Conservation (phyloP, 225 moss, liverwort and hornwort species). For the Bryoerythrophyllum caledonicum region DNA sequence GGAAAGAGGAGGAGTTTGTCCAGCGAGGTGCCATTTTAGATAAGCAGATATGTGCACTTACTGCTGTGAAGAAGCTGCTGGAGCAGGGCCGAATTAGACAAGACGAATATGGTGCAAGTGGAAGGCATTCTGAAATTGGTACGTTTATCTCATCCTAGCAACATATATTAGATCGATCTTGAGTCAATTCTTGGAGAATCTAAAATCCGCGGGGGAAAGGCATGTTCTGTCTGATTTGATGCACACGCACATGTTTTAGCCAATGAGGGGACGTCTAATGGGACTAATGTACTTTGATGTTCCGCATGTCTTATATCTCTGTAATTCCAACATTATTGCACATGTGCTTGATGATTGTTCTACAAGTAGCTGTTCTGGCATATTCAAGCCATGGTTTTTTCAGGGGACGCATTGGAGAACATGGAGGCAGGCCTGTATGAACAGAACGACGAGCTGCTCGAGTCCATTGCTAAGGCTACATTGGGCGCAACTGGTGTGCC, state of each 20-base stretch:
- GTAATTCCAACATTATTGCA: conserved; percentile 8
- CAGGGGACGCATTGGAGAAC: conserved; percentile 52
- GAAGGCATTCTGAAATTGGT: conserved; percentile 50
- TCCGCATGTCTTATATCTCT: background rate
- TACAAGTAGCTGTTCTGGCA: conserved; percentile 15
- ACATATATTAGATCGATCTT: conserved; percentile 11
- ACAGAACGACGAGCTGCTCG: conserved; percentile 52
- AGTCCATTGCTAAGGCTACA: conserved; percentile 54
- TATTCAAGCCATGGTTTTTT: conserved; percentile 21
- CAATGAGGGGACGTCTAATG: conserved; percentile 12
- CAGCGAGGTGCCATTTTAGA: conserved; percentile 60
- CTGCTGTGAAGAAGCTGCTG: conserved; percentile 60
- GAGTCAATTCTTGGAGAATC: conserved; percentile 5
- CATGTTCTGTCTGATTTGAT: conserved; percentile 17
- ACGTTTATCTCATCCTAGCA: conserved; percentile 11
- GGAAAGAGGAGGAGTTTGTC: conserved; percentile 69
- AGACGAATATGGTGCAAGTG: conserved; percentile 43
- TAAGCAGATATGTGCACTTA: conserved; percentile 70
- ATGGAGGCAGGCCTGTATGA: conserved; percentile 56
- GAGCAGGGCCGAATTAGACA: conserved; percentile 46
- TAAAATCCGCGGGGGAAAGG: background rate
- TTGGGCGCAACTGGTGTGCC: conserved; percentile 42
- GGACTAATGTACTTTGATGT: background rate
- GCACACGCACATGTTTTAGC: conserved; percentile 4
- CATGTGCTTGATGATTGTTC: conserved; percentile 22